Evolutionary conservation across 768 basidiomycete genomes (phyloP).

Genomic region (Lactarius quietus): DNA sequence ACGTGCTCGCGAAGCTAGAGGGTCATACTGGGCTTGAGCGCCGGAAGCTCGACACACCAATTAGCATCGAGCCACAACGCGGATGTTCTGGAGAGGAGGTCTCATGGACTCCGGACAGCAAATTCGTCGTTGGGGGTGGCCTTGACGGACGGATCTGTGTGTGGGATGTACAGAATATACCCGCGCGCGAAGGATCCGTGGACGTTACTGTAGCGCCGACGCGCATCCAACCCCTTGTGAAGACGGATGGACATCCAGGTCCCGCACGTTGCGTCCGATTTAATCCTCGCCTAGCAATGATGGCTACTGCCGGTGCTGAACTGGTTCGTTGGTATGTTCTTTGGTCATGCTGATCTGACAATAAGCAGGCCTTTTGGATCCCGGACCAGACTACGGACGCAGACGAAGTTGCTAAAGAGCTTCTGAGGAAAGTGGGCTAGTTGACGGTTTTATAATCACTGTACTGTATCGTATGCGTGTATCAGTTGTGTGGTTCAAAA

Average conservation of each 20-base stretch:
- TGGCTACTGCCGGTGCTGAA: conserved; percentile 80
- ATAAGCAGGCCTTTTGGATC: conserved; percentile 55
- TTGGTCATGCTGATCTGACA: background rate
- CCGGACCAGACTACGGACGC: conserved; percentile 64
- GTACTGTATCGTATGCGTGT: conserved; percentile 6
- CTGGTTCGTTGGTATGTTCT: conserved; percentile 50
- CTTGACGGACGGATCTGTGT: conserved; percentile 79
- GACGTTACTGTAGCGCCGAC: conserved; percentile 53
- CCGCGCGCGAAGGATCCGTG: conserved; percentile 46
- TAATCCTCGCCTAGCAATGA: conserved; percentile 87
- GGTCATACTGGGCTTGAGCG: conserved; percentile 84
- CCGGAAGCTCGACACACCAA: conserved; percentile 44
- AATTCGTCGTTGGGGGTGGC: conserved; percentile 82
- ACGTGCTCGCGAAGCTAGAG: conserved; percentile 78
- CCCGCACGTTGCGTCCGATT: conserved; percentile 84
- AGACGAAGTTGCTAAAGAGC: conserved; percentile 67
- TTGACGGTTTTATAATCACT: background rate
- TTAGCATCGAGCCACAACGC: conserved; percentile 62
- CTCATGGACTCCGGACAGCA: conserved; percentile 91
- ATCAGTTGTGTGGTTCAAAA: background rate
- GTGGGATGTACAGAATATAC: conserved; percentile 80
- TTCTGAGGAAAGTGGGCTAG: conserved; percentile 53
- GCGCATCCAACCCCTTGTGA: conserved; percentile 47
- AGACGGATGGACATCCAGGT: conserved; percentile 76
- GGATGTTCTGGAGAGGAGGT: conserved; percentile 93